phyloP scores from a whole-genome alignment of 169 alveolate species.

The Plasmodium coatneyi region DNA sequence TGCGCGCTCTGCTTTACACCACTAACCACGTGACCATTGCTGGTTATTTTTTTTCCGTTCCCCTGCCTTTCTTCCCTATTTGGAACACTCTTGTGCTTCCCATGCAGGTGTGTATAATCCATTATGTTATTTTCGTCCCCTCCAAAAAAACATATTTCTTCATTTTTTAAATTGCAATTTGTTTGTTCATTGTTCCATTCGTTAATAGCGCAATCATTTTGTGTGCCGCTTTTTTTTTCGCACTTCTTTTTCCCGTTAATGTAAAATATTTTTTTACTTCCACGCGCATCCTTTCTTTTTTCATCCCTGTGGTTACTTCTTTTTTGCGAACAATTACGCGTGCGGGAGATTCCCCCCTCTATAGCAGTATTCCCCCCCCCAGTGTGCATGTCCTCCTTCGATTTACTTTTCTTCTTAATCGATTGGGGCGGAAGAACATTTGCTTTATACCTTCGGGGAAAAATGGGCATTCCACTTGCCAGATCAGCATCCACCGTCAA shows the following conservation, averaged over 20 bases:
- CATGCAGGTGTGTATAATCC: background rate
- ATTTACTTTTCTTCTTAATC: background rate
- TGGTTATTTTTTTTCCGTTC: background rate
- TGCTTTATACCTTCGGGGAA: background rate
- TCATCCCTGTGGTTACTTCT: background rate
- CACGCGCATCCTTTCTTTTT: background rate
- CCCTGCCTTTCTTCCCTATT: background rate
- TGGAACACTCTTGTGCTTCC: background rate
- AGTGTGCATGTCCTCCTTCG: background rate
- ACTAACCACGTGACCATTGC: background rate
- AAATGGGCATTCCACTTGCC: background rate
- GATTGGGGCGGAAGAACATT: background rate
- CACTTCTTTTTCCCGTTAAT: background rate
- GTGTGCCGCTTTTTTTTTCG: background rate
- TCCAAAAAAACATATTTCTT: conserved; percentile 7
- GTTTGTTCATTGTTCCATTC: conserved; percentile 3
- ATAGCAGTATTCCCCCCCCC: background rate
- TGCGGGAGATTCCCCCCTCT: background rate
- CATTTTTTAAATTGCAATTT: background rate
- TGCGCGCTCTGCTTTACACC: background rate
- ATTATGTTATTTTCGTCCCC: conserved; percentile 1
- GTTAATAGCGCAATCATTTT: background rate
- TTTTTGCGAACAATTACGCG: background rate
- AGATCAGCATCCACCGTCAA: background rate
- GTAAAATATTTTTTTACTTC: background rate